Conservation (phyloP, 2,329 filamentous ascomycete species). For the Pezicula rhizophila region DNA sequence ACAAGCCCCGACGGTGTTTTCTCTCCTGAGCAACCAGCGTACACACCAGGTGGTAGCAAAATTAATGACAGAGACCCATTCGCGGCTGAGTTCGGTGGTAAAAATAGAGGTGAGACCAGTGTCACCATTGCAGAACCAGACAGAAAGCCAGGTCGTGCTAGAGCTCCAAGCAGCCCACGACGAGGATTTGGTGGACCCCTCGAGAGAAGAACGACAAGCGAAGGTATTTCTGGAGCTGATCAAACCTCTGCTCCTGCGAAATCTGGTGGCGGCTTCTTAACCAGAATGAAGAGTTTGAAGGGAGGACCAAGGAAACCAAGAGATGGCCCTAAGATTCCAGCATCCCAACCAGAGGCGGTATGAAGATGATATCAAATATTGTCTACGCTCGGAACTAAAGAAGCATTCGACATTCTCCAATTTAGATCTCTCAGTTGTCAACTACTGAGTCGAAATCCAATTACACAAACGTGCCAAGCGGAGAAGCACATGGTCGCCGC, state of each 20-base stretch:
- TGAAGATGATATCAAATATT: too few species aligned
- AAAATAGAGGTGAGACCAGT: constrained; percentile 56
- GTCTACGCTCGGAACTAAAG: too few species aligned
- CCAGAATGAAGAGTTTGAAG: constrained; percentile 77
- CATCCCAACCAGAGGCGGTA: too few species aligned
- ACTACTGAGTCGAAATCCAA: too few species aligned
- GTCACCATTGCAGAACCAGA: constrained; percentile 41
- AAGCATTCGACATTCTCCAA: too few species aligned
- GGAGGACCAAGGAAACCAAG: constrained; percentile 52
- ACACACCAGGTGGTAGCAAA: constrained; percentile 28
- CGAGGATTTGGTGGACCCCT: constrained; percentile 37
- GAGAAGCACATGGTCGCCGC: too few species aligned
- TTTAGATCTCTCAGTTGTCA: too few species aligned
- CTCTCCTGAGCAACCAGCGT: constrained; percentile 17
- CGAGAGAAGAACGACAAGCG: constrained; percentile 60
- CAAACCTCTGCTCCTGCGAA: constrained; percentile 32
- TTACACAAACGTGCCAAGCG: too few species aligned
- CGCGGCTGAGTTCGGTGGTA: constrained; percentile 71
- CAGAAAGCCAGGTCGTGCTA: constrained; percentile 28
- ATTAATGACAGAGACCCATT: constrained; percentile 66
- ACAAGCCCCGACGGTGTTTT: constrained; percentile 48
- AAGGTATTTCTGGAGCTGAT: constrained; percentile 37
- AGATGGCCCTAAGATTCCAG: constrained; percentile 26
- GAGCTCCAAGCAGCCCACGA: constrained; percentile 55
- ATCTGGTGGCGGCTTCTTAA: constrained; percentile 52